Conservation (phyloP, 176 grass and related monocot genomes). For the Lolium multiflorum region DNA sequence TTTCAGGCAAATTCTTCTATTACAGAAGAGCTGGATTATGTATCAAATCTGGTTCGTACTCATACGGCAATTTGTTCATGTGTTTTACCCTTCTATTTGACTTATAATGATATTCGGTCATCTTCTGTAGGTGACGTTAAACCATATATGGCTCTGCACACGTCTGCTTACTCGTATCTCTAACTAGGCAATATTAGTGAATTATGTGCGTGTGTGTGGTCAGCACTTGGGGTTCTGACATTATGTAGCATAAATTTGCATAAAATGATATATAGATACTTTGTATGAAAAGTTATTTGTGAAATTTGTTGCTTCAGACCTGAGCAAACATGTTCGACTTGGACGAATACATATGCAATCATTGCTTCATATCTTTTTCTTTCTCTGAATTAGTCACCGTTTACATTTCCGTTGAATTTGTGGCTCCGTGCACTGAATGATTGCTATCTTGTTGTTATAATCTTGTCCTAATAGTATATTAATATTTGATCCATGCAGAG, state of each 20-base stretch:
- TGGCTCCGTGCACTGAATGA: slow-evolving; percentile 25
- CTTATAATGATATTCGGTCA: not conserved
- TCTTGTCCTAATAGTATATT: slow-evolving; percentile 8
- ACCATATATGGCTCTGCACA: not conserved
- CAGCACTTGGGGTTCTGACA: not conserved
- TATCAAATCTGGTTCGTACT: slow-evolving; percentile 83
- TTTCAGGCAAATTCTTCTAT: slow-evolving; percentile 92
- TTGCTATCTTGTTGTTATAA: not conserved
- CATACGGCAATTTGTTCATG: slow-evolving; percentile 2
- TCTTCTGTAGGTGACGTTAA: not conserved
- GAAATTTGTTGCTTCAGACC: slow-evolving; percentile 15
- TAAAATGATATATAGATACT: not conserved
- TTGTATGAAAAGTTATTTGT: slow-evolving; percentile 16
- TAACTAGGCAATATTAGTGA: slow-evolving; percentile 23
- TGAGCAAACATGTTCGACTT: slow-evolving; percentile 3
- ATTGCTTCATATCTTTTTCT: not conserved
- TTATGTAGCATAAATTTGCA: slow-evolving; percentile 20
- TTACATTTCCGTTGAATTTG: slow-evolving; percentile 11
- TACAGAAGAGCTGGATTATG: slow-evolving; percentile 83
- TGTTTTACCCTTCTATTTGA: not conserved
- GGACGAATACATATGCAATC: not conserved
- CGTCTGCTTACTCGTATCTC: slow-evolving; percentile 23
- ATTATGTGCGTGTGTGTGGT: slow-evolving; percentile 15
- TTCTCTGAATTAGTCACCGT: not conserved
- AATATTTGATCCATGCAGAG: not conserved